Base-by-base conservation (phyloP, 2,329 filamentous ascomycete species). In the Sclerotinia sclerotiorum region DNA sequence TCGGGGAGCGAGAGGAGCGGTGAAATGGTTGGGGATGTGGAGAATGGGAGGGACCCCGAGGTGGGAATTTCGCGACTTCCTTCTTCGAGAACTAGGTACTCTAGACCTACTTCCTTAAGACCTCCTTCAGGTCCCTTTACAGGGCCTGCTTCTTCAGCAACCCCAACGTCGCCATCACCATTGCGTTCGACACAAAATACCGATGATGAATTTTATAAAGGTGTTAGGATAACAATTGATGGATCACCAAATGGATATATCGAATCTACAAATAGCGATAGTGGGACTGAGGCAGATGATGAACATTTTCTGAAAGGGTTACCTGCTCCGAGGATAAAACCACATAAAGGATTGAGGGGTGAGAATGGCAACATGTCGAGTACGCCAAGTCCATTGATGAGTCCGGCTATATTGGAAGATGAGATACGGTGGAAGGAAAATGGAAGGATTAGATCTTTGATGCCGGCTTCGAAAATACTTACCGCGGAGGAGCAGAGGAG, bases 271-370 rank as follows among this genome's bases (percentile, higher is more conserved):
- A 87, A 86, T 15, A 97, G 92, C 78, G 94, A 97, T 73, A 97
- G 93, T 78, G 94, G 94, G 32, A 97, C 94, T 24, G 94, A 98
- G 78, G 94, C 94, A 51, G 94, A 97, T 75, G 94, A 98, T 80
- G 94, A 98, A 79, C 91, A 94, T 71, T 89, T 94, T 73, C 83
- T 97, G 68, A 95, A 90, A 78, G 91, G 93, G 0, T 81, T 97
- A 29, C 94, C 94, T 1, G 92, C 94, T 3, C 91, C 94, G 2
- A 89, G 85, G n/a, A 74, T 84, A 11, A 85, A 88, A 70, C 83
- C 87, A 44, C 89, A 91, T 77, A 97, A 97, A 80, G 94, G 93
- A 10, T 79, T 97, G 61, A 85, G 90, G 69, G 89, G 86, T 69
- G 80, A 79, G 69, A 84, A 86, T 73, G 88, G 84, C 74, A 77